Evolutionary conservation across 306 rosid genomes (phyloP), one percentile per base, ranked within the genome.

Genomic region (Cyclanthera cordifolia): DNA sequence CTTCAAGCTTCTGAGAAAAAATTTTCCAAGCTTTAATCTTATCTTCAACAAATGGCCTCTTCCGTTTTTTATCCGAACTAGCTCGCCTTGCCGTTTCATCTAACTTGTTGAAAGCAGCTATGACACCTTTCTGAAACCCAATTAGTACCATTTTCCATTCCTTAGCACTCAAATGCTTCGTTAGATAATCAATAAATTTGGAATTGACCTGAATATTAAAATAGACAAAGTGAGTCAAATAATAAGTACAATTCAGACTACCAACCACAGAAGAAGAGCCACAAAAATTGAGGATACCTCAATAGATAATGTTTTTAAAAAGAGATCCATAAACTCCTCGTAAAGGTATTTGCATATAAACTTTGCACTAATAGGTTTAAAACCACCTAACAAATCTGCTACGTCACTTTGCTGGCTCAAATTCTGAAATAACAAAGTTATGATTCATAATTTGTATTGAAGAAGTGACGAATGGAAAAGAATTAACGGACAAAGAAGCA

Each of bases 381-480:
- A 93, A 34, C 98, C 98, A 65, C 98, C 98, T 25, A 93, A 69
- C 71, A 93, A 71, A 72, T 93, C 96, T 17, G 94, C 82, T 78
- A 86, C 85, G 73, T 93, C 98, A 76, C 95, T 93, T 78, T 93
- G 98, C 80, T 93, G 98, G 74, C 98, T 93, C 72, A 93, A 79
- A 81, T 93, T 93, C 98, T 92, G 83, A 60, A 77, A 68, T 70
- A 73, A 73, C 76, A 72, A 37, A 25, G 41, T 59, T 17, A 17
- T 43, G 15, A 52, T 2, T 27, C 47, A 77, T 4, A 72, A 45
- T 0, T 45, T 19, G 7, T 32, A 43, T 61, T 56, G 46, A 14
- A n/a, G 28, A 48, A 54, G 61, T 59, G 41, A 69, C 1, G 39
- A 47, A 34, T 17, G 41, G 13, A 46, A 25, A 53, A 71, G 3